Conservation (phyloP, 148 eudicot genomes). For the Heliosperma pusillum region DNA sequence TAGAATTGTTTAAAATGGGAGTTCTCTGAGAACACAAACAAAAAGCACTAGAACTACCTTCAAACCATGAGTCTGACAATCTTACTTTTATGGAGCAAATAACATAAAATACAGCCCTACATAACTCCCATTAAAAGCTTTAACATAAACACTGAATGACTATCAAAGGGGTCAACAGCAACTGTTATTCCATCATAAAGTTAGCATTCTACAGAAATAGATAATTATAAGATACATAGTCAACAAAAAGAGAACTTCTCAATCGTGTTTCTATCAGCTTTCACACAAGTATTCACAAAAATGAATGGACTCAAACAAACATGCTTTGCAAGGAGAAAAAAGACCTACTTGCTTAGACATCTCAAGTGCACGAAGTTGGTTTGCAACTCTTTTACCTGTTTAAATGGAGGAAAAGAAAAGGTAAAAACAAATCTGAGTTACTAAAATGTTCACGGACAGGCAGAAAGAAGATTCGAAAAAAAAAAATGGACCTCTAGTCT, state of each 20-base stretch:
- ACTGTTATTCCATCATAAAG: not conserved
- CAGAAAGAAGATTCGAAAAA: not conserved
- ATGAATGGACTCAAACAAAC: not conserved
- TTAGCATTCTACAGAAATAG: not conserved
- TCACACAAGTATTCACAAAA: not conserved
- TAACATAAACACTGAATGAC: not conserved
- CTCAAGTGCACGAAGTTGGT: constrained; percentile 79
- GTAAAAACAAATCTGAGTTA: not conserved
- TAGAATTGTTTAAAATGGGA: not conserved
- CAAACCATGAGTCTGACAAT: not conserved
- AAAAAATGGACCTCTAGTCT: constrained; percentile 58
- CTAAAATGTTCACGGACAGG: not conserved
- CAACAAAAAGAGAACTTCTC: not conserved
- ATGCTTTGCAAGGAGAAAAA: not conserved
- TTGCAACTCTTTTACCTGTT: constrained; percentile 88
- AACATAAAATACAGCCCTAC: not conserved
- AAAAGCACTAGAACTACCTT: not conserved
- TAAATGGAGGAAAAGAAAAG: not conserved
- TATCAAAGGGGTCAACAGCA: not conserved
- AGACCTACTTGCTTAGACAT: constrained; percentile 81
- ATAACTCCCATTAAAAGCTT: not conserved
- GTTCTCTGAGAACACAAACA: not conserved
- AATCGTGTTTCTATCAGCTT: not conserved
- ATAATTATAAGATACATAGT: not conserved
- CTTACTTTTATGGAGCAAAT: not conserved